These are phyloP conservation scores for Sambucus nigra DNA, from an alignment of 129 eudicot species.

Conservation along the genomic window DNA sequence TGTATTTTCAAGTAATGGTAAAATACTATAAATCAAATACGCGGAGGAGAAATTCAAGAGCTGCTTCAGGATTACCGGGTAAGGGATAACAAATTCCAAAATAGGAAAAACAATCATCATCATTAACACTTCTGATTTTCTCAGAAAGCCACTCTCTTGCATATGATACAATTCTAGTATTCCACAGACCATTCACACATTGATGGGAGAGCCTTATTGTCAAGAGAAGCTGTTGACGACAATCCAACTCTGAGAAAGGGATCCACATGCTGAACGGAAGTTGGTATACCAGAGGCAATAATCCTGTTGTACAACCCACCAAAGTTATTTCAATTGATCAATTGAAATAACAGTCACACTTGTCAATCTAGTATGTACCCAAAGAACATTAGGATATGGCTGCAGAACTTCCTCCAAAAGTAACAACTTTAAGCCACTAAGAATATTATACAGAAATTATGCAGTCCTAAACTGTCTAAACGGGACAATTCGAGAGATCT, in stretches of 20 bases:
- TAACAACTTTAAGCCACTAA: no score
- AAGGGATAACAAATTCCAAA: conserved; percentile 52
- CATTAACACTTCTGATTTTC: conserved; percentile 26
- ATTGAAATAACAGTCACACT: no score
- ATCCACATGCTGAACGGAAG: conserved; percentile 77
- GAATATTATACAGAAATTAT: no score
- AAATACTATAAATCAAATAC: conserved; percentile 1
- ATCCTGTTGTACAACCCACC: conserved; percentile 69
- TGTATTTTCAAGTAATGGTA: neutral
- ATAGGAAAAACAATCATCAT: conserved; percentile 47
- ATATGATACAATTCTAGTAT: conserved; percentile 17
- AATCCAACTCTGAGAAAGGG: conserved; percentile 60
- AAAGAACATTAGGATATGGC: no score
- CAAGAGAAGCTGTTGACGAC: conserved; percentile 47
- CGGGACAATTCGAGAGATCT: no score
- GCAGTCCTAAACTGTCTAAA: no score
- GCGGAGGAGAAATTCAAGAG: neutral
- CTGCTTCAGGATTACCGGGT: conserved; percentile 32
- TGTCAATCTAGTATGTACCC: no score
- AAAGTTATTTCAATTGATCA: no score
- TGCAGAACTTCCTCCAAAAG: no score
- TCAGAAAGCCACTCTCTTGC: conserved; percentile 18
- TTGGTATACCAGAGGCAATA: conserved; percentile 72
- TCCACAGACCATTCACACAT: conserved; percentile 43
- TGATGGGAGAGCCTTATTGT: conserved; percentile 29